phyloP scores from a whole-genome alignment of 257 asterid genomes.

The Ehretia macrophylla region DNA sequence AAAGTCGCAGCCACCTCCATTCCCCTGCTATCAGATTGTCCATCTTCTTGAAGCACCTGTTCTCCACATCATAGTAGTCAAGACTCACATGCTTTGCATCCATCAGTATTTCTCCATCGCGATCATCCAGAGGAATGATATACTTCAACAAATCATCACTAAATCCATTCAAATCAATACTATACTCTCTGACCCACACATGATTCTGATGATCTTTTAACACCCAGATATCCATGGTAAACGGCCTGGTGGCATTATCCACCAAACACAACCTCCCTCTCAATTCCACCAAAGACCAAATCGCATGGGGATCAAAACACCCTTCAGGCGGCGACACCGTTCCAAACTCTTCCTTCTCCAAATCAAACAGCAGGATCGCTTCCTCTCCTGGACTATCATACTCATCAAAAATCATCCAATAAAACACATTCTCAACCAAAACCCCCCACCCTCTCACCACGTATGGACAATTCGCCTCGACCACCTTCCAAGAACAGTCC shows the following conservation, averaged over 20 bases:
- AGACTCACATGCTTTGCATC: constrained; percentile 47
- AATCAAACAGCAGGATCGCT: constrained; percentile 50
- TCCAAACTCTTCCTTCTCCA: constrained; percentile 42
- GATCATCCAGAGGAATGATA: constrained; percentile 32
- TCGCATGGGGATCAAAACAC: constrained; percentile 39
- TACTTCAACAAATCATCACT: constrained; percentile 25
- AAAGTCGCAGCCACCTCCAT: constrained; percentile 48
- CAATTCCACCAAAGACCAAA: constrained; percentile 47
- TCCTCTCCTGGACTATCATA: too few species aligned
- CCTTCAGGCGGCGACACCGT: constrained; percentile 49
- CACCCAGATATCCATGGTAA: constrained; percentile 52
- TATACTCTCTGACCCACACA: constrained; percentile 40
- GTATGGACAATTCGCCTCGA: constrained; percentile 39
- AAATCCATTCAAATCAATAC: constrained; percentile 34
- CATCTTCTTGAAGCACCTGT: constrained; percentile 40
- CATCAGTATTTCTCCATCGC: constrained; percentile 44
- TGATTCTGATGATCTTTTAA: constrained; percentile 37
- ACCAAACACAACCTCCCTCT: constrained; percentile 50
- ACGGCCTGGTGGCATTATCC: constrained; percentile 25
- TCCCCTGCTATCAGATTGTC: constrained; percentile 43
- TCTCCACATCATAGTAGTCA: constrained; percentile 46
- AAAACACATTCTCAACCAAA: constrained; percentile 36
- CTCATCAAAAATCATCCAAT: constrained; percentile 63
- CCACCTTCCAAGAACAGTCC: constrained; percentile 40
- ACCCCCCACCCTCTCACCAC: constrained; percentile 57